Evolutionary conservation across 2,329 filamentous ascomycete genomes (phyloP).

Genomic region (Trichoderma hamatum): DNA sequence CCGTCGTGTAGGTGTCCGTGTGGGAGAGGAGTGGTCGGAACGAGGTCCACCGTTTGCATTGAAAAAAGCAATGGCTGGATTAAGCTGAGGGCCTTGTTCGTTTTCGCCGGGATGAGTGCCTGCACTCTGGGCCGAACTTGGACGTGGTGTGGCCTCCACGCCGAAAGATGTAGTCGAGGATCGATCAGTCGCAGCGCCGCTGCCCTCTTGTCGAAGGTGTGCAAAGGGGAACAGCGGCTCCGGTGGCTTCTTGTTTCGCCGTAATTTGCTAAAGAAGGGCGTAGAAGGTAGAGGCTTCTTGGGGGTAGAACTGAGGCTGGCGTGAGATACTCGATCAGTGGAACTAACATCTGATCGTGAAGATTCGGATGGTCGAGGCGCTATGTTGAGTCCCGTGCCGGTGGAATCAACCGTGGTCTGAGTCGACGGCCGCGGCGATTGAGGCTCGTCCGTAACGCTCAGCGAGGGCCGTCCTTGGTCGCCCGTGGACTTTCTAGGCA

Average conservation of each 20-base stretch:
- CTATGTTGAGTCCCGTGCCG: conserved; percentile 52
- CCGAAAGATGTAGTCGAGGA: conserved; percentile 51
- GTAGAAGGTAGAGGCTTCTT: conserved; percentile 65
- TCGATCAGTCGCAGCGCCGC: conserved; percentile 39
- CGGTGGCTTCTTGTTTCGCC: conserved; percentile 73
- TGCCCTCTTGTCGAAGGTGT: conserved; percentile 75
- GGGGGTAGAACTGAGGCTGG: conserved; percentile 63
- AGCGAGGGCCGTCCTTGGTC: conserved; percentile 39
- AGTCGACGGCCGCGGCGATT: conserved; percentile 38
- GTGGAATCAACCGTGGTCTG: conserved; percentile 37
- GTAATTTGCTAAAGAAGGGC: conserved; percentile 75
- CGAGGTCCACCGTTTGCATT: conserved; percentile 41
- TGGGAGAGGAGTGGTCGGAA: conserved; percentile 69
- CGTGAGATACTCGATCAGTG: conserved; percentile 62
- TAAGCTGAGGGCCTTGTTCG: conserved; percentile 32
- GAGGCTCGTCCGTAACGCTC: conserved; percentile 60
- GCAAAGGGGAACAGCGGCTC: conserved; percentile 82
- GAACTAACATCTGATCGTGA: conserved; percentile 87
- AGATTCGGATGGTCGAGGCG: conserved; percentile 66
- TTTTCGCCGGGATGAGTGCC: conserved; percentile 30
- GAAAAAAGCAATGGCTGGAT: conserved; percentile 43
- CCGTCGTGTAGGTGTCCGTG: conserved; percentile 62
- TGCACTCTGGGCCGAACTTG: conserved; percentile 42
- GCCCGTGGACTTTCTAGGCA: conserved; percentile 45
- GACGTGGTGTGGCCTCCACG: conserved; percentile 39